Conservation (phyloP, 352 stramenopile species). For the Phytophthora crassamura region DNA sequence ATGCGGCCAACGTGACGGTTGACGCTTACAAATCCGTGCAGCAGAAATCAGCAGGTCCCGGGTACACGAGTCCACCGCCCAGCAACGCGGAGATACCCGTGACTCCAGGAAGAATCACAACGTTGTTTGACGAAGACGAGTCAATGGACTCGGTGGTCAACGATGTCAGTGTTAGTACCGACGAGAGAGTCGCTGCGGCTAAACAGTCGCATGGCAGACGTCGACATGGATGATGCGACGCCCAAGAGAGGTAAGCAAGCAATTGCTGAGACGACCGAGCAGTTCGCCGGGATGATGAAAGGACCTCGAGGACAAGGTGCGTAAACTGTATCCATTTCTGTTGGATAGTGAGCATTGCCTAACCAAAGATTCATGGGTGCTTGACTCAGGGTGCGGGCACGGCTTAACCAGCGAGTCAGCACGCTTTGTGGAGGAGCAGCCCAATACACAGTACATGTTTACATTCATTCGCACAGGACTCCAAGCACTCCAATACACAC, state of each 20-base stretch:
- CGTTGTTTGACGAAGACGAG: conserved; percentile 1
- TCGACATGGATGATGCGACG: too few species aligned
- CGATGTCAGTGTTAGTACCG: too few species aligned
- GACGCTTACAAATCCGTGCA: too few species aligned
- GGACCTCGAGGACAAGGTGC: conserved; percentile 3
- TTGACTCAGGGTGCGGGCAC: conserved; percentile 12
- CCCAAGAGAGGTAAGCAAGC: too few species aligned
- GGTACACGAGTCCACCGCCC: too few species aligned
- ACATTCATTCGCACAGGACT: conserved; percentile 21
- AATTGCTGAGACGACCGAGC: not conserved
- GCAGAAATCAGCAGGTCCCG: too few species aligned
- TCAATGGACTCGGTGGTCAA: conserved; percentile 2
- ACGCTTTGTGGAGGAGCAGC: not conserved
- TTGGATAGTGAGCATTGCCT: not conserved
- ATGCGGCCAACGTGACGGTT: too few species aligned
- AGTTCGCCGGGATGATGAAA: not conserved
- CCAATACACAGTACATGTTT: conserved; percentile 17
- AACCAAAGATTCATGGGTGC: conserved; percentile 8
- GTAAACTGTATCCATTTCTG: not conserved
- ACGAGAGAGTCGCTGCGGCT: too few species aligned
- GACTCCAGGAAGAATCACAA: not conserved
- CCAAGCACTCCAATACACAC: conserved; percentile 7
- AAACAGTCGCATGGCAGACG: too few species aligned
- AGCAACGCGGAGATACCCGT: too few species aligned
- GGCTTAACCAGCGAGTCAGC: conserved; percentile 11